Percentiles rank a stretch among this genome's conserved stretches.
phyloP scores from a whole-genome alignment of 2,329 filamentous ascomycete genomes.

The Simplicillium aogashimaense region DNA sequence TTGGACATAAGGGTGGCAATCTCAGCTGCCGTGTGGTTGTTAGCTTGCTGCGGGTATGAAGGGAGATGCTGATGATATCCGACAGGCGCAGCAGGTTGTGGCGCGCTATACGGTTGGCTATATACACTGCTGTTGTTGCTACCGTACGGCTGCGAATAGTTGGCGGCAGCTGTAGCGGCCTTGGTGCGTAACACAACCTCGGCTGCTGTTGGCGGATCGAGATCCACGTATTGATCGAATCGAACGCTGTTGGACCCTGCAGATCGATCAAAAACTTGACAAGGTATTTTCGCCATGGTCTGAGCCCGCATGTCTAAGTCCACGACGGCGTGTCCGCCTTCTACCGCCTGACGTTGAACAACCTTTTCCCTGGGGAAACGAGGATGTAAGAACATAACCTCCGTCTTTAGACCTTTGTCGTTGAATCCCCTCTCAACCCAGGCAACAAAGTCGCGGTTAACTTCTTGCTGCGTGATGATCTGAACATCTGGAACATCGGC shows the following conservation, averaged over 20 bases:
- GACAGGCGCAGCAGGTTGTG: constrained; percentile 10
- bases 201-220: constrained; percentile 69
- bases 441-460: constrained; percentile 68
- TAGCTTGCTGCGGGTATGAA: background rate
- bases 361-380: constrained; percentile 68
- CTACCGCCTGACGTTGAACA: constrained; percentile 75
- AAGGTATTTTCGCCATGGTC: constrained; percentile 59
- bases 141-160: constrained; percentile 20
- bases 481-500: constrained; percentile 81
- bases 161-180: constrained; percentile 18
- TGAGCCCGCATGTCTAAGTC: constrained; percentile 65
- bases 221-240: constrained; percentile 79
- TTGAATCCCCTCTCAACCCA: constrained; percentile 75
- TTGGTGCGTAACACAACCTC: constrained; percentile 72
- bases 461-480: constrained; percentile 69
- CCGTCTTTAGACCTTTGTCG: constrained; percentile 59
- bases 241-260: constrained; percentile 64
- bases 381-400: constrained; percentile 71
- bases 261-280: constrained; percentile 79
- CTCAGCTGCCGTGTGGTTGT: constrained; percentile 28
- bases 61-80: constrained; percentile 16
- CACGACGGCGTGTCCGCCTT: constrained; percentile 79
- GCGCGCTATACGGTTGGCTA: constrained; percentile 11
- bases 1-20: constrained; percentile 56
- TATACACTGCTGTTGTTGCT: constrained; percentile 4